phyloP scores from a whole-genome alignment of 768 basidiomycete species.

The Cystobasidium onofrii region DNA sequence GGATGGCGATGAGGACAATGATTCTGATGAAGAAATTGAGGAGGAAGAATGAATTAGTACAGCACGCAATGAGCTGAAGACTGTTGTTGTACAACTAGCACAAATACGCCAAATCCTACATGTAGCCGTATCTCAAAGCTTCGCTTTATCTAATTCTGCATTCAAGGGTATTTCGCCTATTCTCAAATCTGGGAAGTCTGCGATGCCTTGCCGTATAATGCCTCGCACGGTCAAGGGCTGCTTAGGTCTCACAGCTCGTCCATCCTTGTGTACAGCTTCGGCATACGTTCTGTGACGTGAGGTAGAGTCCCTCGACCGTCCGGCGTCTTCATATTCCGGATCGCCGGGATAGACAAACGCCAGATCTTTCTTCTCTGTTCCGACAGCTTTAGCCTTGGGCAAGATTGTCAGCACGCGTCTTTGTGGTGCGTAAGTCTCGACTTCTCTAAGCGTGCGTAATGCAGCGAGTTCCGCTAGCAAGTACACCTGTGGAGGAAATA shows the following conservation, averaged over 20 bases:
- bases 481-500: constrained; percentile 40
- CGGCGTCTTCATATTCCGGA: constrained; percentile 1
- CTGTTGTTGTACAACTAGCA: not conserved
- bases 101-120: not conserved
- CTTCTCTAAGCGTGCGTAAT: not conserved
- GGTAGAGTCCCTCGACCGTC: not conserved
- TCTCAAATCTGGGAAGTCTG: not conserved
- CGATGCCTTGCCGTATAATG: not conserved
- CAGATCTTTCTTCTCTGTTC: not conserved
- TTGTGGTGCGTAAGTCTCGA: not conserved
- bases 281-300: not conserved
- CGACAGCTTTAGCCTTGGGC: constrained; percentile 2
- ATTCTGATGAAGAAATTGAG: constrained; percentile 55
- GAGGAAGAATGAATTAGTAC: constrained; percentile 28
- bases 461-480: constrained; percentile 35
- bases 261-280: not conserved
- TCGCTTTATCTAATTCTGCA: not conserved
- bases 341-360: constrained; percentile 22
- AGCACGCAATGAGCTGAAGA: not conserved
- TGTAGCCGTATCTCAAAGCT: not conserved
- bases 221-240: constrained; percentile 8
- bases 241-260: not conserved
- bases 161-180: not conserved
- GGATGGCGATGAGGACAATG: constrained; percentile 45
- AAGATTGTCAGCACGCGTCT: not conserved